A percentile compares a stretch with the other conserved stretches of the same genome.
Evolutionary conservation across 768 basidiomycete species (phyloP).

Genomic region (Boletus subparvulus): DNA sequence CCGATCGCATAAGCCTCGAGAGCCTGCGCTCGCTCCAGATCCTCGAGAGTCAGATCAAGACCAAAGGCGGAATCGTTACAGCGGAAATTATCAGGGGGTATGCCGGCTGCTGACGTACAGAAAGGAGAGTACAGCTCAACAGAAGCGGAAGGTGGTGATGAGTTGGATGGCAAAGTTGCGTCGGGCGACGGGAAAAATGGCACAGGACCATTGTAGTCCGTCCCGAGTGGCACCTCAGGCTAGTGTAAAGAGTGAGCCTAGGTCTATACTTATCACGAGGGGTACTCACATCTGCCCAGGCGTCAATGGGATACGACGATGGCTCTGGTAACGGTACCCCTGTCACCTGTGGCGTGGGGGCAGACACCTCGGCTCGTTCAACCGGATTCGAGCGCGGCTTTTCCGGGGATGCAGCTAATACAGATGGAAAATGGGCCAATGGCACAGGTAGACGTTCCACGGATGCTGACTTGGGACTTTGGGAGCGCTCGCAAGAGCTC

Average conservation of each 20-base stretch:
- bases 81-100: slow-evolving; percentile 3
- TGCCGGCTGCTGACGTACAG: not conserved
- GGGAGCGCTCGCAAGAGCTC: slow-evolving; percentile 14
- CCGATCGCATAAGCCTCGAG: slow-evolving; percentile 33
- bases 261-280: not conserved
- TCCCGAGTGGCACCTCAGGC: not conserved
- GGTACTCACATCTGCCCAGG: slow-evolving; percentile 11
- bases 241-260: not conserved
- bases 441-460: slow-evolving; percentile 3
- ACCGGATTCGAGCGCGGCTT: slow-evolving; percentile 2
- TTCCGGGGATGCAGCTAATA: slow-evolving; percentile 7
- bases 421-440: slow-evolving; percentile 15
- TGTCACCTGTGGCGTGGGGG: not conserved
- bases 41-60: slow-evolving; percentile 11
- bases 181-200: slow-evolving; percentile 5
- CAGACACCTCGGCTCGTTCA: not conserved
- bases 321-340: not conserved
- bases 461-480: not conserved
- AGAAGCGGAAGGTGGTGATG: slow-evolving; percentile 1
- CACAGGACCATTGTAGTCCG: slow-evolving; percentile 1
- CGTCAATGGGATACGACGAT: not conserved
- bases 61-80: slow-evolving; percentile 3
- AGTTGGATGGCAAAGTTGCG: not conserved
- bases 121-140: not conserved
- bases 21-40: slow-evolving; percentile 26